Conservation (phyloP, 345 rosid genomes). For the Brassica rapa region DNA sequence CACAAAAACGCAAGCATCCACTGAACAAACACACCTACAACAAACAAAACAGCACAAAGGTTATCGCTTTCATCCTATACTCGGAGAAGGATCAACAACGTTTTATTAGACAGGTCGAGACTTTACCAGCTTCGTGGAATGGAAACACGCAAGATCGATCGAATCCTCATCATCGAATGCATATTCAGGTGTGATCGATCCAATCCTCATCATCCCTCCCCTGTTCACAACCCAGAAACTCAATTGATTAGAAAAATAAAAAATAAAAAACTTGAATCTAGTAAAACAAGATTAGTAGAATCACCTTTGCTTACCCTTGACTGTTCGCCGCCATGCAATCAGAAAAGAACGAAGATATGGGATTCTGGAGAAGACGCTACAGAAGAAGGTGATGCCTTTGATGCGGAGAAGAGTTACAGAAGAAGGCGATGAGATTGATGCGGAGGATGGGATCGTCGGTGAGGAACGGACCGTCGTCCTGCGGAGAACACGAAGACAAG, state of each 20-base stretch:
- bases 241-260: too few relatives aligned
- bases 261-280: too few relatives aligned
- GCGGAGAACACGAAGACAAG: too few relatives aligned
- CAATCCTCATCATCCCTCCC: constrained; percentile 41
- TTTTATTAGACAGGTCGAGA: not conserved
- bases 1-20: constrained; percentile 84
- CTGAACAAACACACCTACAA: constrained; percentile 76
- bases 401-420: not conserved
- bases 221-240: constrained; percentile 1
- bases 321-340: constrained; percentile 30
- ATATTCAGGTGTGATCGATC: constrained; percentile 50
- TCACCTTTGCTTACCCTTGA: constrained; percentile 31
- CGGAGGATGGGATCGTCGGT: constrained; percentile 24
- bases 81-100: constrained; percentile 2
- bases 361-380: constrained; percentile 13
- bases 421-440: not conserved
- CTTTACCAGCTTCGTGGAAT: constrained; percentile 66
- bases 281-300: not conserved
- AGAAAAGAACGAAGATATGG: constrained; percentile 1
- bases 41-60: not conserved
- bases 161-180: constrained; percentile 37
- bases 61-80: not conserved
- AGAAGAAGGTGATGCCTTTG: constrained; percentile 31
- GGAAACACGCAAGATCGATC: constrained; percentile 53
- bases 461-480: not conserved